Evolutionary conservation across 1,284 basidiomycete species (phyloP).

Genomic region (Rhodotorula glutinis): DNA sequence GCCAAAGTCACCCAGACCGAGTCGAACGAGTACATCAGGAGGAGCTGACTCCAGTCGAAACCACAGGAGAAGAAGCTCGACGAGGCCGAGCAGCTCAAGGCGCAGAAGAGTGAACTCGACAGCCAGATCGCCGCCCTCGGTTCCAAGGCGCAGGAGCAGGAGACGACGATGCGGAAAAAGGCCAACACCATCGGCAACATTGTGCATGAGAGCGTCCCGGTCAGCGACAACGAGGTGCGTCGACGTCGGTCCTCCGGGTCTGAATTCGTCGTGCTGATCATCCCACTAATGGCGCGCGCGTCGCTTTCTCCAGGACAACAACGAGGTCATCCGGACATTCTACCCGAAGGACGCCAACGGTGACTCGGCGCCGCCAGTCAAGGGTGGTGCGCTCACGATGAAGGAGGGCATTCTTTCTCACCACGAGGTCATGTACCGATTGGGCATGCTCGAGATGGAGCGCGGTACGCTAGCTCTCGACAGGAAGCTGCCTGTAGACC

Average conservation of each 20-base stretch:
- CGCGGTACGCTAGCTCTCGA: conserved; percentile 59
- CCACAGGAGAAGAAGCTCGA: conserved; percentile 70
- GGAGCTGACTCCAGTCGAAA: no score
- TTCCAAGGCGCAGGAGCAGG: conserved; percentile 71
- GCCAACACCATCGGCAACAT: conserved; percentile 86
- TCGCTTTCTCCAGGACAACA: conserved; percentile 69
- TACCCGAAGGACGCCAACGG: conserved; percentile 67
- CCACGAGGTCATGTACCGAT: conserved; percentile 88
- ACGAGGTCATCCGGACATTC: conserved; percentile 71
- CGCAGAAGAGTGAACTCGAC: conserved; percentile 74
- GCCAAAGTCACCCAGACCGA: background rate
- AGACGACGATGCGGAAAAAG: conserved; percentile 72
- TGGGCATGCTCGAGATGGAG: conserved; percentile 95
- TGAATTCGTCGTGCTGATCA: background rate
- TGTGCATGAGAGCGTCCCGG: conserved; percentile 79
- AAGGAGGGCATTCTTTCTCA: conserved; percentile 78
- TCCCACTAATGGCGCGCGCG: no score
- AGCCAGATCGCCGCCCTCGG: conserved; percentile 72
- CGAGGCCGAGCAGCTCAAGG: conserved; percentile 78
- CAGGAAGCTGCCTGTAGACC: background rate
- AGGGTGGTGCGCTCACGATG: conserved; percentile 57
- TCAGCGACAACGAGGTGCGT: conserved; percentile 81
- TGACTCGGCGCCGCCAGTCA: conserved; percentile 52
- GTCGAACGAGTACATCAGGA: background rate
- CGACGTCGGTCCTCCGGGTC: background rate